Evolutionary conservation across 805 yeast species (phyloP).

Genomic region (Wickerhamiella lipophila): DNA sequence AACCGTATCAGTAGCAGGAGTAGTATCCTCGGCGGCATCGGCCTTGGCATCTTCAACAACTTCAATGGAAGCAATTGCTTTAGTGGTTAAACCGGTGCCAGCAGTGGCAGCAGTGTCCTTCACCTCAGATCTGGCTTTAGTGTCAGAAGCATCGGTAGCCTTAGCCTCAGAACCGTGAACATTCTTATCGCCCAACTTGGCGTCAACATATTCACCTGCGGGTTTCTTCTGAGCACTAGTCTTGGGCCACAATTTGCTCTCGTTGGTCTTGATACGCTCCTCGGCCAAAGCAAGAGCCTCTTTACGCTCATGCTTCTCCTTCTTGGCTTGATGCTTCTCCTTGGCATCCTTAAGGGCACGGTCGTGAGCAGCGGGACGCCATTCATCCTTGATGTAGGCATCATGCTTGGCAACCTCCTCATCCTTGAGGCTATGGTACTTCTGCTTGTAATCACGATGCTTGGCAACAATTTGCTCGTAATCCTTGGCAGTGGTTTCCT

Average conservation of each 20-base stretch:
- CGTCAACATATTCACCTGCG: background rate
- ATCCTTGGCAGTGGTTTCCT: conserved; percentile 4
- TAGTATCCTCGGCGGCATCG: background rate
- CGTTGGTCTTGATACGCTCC: conserved; percentile 5
- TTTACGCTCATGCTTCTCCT: conserved; percentile 14
- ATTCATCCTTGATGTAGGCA: conserved; percentile 17
- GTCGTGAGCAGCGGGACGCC: conserved; percentile 12
- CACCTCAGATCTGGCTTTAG: too few relatives aligned
- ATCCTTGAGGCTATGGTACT: conserved; percentile 10
- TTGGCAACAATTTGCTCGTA: conserved; percentile 6
- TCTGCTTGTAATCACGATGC: conserved; percentile 10
- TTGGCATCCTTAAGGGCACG: conserved; percentile 15
- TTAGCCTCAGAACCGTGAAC: background rate
- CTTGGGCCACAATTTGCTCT: conserved; percentile 11
- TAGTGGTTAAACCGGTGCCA: background rate
- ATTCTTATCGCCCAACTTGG: background rate
- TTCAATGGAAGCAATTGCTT: background rate
- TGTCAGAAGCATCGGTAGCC: too few relatives aligned
- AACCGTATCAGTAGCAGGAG: background rate
- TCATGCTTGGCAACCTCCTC: conserved; percentile 15
- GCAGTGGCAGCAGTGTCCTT: background rate
- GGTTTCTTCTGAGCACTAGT: background rate
- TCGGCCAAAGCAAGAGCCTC: conserved; percentile 8
- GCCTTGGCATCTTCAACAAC: conserved; percentile 1
- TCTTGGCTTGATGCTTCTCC: conserved; percentile 15